Base-by-base conservation (phyloP, 1,284 basidiomycete genomes). In the Leccinum insolens region DNA sequence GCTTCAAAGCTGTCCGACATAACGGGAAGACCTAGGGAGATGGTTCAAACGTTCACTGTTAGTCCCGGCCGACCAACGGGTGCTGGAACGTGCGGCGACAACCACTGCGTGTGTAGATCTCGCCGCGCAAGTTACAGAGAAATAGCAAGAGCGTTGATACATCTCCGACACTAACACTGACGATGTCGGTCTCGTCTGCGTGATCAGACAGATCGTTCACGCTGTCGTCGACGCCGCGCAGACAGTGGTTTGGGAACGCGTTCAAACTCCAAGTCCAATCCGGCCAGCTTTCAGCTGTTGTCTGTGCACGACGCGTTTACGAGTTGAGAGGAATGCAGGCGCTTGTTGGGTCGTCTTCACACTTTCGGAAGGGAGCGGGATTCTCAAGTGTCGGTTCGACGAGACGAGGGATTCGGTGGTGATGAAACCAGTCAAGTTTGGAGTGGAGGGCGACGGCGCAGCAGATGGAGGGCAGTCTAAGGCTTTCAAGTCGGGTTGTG, bases 231-330 rank as follows among this genome's bases (percentile, higher is more conserved):
- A 82, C 83, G 5, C 87, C 87, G 8, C 93, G 91, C 78, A 88
- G 92, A 62, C 89, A 88, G 67, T 98, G 96, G 96, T 89, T 99
- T 72, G 88, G 89, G 64, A 93, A 91, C 71, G 86, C 98, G 61
- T 96, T 98, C 92, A 89, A 37, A 37, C 34, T 37, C 34, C 34
- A 34, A 34, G 34, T 34, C 11, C 34, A 34, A 34, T 3, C 34
- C 34, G 9, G 34, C 34, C 34, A 34, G 34, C 34, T 34, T 34
- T 0, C 34, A 34, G 34, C 9, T 34, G 9, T 80, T 88, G 59
- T 95, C 94, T 3, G 82, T 84, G 11, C 84, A 90, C 68, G 89
- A 93, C 70, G 82, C 87, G n/a, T 83, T 88, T 64, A 86, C 85
- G 31, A 92, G 94, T 7, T 83, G 91, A 65, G 86, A 86, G 71